Evolutionary conservation across 2,329 filamentous ascomycete genomes (phyloP).

Genomic region (Epichloe sibirici): DNA sequence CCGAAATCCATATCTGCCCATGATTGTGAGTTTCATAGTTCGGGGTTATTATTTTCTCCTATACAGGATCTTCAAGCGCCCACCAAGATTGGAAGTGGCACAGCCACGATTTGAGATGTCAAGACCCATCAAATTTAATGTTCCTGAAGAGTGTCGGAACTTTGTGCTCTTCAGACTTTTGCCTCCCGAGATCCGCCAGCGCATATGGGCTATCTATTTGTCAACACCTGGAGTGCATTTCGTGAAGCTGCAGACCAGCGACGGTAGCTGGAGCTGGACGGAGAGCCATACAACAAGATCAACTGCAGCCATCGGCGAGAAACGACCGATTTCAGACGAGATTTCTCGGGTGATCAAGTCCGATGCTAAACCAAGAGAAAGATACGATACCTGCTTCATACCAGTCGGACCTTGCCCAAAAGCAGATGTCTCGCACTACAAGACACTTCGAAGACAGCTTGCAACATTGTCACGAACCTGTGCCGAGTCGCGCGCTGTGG

Average conservation of each 20-base stretch:
- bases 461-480: constrained; percentile 16
- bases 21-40: not conserved
- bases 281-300: not conserved
- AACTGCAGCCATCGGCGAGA: not conserved
- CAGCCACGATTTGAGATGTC: not conserved
- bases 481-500: constrained; percentile 14
- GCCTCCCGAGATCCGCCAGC: constrained; percentile 23
- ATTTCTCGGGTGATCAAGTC: constrained; percentile 13
- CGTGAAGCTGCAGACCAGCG: constrained; percentile 16
- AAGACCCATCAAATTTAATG: constrained; percentile 13
- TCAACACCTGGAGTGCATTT: constrained; percentile 24
- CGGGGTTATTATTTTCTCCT: not conserved
- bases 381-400: constrained; percentile 14
- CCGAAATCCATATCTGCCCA: not conserved
- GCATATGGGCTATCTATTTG: constrained; percentile 22
- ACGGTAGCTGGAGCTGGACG: constrained; percentile 13
- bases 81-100: not conserved
- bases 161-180: constrained; percentile 21
- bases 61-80: not conserved
- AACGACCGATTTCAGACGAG: constrained; percentile 10
- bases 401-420: constrained; percentile 6
- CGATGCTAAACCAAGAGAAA: constrained; percentile 12
- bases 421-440: constrained; percentile 23
- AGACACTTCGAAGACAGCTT: constrained; percentile 16
- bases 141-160: constrained; percentile 18